Percentiles rank a stretch among this genome's conserved stretches.
Conservation (phyloP, 768 basidiomycete genomes). For the Amanita jacksonii region DNA sequence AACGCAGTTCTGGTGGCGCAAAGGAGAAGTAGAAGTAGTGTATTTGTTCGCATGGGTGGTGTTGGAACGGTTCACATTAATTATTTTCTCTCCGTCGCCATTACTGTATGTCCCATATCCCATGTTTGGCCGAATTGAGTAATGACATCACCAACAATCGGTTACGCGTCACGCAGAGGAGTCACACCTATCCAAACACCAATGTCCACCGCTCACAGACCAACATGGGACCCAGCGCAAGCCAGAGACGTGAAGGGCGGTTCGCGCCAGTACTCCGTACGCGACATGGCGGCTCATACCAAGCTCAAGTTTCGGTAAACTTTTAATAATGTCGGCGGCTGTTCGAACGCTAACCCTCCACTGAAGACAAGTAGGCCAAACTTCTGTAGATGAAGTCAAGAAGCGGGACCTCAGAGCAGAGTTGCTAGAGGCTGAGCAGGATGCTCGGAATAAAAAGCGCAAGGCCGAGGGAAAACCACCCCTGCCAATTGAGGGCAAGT, state of each 20-base stretch:
- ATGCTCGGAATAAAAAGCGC: conserved; percentile 82
- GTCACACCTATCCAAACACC: neutral
- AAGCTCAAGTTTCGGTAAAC: conserved; percentile 93
- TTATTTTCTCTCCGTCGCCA: too few species aligned
- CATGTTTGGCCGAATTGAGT: too few species aligned
- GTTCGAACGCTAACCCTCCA: conserved; percentile 3
- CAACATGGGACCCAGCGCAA: conserved; percentile 97
- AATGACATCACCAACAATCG: neutral
- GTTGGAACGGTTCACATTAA: too few species aligned
- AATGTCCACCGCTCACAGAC: conserved; percentile 90
- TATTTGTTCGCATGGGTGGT: too few species aligned
- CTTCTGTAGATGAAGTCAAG: conserved; percentile 64
- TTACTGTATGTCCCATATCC: too few species aligned
- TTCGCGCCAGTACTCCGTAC: conserved; percentile 85
- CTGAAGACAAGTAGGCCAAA: conserved; percentile 81
- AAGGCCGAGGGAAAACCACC: conserved; percentile 74
- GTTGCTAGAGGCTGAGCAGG: conserved; percentile 76
- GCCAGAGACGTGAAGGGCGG: conserved; percentile 88
- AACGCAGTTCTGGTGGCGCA: too few species aligned
- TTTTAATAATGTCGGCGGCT: neutral
- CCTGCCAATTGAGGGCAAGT: conserved; percentile 32
- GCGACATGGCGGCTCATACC: conserved; percentile 92
- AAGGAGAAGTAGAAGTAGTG: too few species aligned
- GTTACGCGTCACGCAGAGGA: too few species aligned
- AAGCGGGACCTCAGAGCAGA: conserved; percentile 78